These are phyloP conservation scores for Plasmodium berghei DNA, from an alignment of 169 alveolate genomes.

Conservation along the genomic window DNA sequence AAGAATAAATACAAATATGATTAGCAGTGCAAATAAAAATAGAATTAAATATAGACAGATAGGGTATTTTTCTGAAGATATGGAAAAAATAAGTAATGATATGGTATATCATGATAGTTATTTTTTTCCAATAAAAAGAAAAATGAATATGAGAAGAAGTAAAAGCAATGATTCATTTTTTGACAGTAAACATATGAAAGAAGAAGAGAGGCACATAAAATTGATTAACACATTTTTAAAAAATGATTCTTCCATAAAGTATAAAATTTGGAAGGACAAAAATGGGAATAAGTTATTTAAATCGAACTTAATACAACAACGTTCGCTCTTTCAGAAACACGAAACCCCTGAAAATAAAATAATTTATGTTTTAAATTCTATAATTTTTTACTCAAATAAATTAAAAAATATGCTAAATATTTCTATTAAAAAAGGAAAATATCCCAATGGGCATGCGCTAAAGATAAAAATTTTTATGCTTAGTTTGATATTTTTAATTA, in stretches of 20 bases:
- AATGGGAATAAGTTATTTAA: conserved; percentile 18
- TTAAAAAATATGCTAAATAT: conserved; percentile 39
- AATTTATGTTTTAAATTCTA: conserved; percentile 27
- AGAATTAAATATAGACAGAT: too few relatives aligned
- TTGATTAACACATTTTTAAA: not conserved
- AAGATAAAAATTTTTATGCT: conserved; percentile 31
- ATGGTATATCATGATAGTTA: too few relatives aligned
- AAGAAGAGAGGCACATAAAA: not conserved
- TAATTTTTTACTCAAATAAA: conserved; percentile 38
- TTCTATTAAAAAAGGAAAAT: conserved; percentile 14
- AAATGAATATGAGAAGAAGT: not conserved
- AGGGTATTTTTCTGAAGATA: too few relatives aligned
- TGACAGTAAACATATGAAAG: not conserved
- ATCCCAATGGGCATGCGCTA: conserved; percentile 10
- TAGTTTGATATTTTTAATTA: conserved; percentile 29
- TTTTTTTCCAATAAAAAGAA: too few relatives aligned
- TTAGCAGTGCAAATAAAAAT: too few relatives aligned
- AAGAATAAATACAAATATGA: too few relatives aligned
- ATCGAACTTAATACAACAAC: conserved; percentile 23
- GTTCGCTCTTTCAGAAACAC: conserved; percentile 11
- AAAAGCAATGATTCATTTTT: conserved; percentile 49
- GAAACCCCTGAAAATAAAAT: conserved; percentile 18
- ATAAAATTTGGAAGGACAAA: not conserved
- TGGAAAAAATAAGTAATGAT: too few relatives aligned
- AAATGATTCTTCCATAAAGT: not conserved